Conservation (phyloP, 176 grass and related monocot species). For the Oryza rufipogon region DNA sequence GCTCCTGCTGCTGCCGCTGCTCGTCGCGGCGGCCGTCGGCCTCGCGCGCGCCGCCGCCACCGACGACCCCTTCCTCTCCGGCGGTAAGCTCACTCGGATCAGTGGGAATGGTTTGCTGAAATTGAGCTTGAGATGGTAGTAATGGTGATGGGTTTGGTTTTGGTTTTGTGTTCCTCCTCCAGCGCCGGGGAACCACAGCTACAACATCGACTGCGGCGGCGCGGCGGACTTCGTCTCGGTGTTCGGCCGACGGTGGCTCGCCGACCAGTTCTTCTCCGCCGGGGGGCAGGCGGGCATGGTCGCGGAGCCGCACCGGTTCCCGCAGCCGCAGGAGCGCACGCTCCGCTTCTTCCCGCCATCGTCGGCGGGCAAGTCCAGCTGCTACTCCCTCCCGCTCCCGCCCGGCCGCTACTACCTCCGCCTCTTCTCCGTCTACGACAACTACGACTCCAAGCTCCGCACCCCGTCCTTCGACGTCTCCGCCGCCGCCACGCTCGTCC, state of each 20-base stretch:
- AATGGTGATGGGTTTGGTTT: background rate
- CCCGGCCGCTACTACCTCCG: constrained; percentile 93
- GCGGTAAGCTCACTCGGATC: constrained; percentile 46
- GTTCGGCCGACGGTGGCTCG: constrained; percentile 79
- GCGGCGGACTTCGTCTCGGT: constrained; percentile 74
- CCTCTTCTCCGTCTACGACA: constrained; percentile 97
- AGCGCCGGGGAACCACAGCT: constrained; percentile 64
- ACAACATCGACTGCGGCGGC: constrained; percentile 98
- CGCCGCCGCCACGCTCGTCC: constrained; percentile 84
- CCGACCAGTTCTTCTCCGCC: constrained; percentile 80
- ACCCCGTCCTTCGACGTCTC: constrained; percentile 94
- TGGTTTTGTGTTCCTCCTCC: background rate
- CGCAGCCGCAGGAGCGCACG: constrained; percentile 79
- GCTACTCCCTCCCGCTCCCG: constrained; percentile 81
- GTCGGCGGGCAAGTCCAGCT: constrained; percentile 81
- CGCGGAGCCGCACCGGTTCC: constrained; percentile 91
- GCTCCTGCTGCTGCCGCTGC: constrained; percentile 46
- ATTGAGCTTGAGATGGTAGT: background rate
- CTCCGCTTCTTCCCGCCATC: constrained; percentile 94
- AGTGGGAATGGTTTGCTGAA: background rate
- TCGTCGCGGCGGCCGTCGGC: constrained; percentile 26
- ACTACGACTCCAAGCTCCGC: constrained; percentile 90
- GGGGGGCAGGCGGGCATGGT: constrained; percentile 69
- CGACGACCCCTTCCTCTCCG: constrained; percentile 80
- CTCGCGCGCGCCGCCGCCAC: constrained; percentile 44